These are phyloP conservation scores for Apiospora saccharicola DNA, from an alignment of 2,329 filamentous ascomycete genomes.

Conservation along the genomic window DNA sequence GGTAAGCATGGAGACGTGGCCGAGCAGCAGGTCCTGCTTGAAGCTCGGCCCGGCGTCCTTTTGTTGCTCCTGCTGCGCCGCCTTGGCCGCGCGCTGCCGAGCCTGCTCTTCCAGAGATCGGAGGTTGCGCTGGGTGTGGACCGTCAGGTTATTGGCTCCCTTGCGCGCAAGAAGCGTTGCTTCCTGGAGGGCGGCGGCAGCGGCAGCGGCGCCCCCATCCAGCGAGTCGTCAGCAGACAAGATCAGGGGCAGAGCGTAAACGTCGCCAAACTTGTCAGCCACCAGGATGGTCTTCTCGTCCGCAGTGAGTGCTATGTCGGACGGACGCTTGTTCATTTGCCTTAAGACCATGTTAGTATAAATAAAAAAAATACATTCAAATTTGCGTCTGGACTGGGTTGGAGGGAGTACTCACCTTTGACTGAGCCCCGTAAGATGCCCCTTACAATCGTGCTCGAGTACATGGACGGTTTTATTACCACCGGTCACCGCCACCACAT, in stretches of 20 bases:
- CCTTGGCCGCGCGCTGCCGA: conserved; percentile 48
- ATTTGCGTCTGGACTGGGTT: background rate
- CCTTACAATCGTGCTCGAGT: conserved; percentile 71
- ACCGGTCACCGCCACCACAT: conserved; percentile 82
- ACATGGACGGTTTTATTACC: conserved; percentile 93
- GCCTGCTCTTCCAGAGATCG: conserved; percentile 67
- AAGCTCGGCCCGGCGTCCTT: conserved; percentile 60
- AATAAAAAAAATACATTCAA: background rate
- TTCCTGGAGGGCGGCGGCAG: conserved; percentile 34
- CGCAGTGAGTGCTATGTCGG: conserved; percentile 73
- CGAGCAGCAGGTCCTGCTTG: conserved; percentile 80
- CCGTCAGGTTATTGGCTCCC: conserved; percentile 66
- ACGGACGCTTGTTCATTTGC: conserved; percentile 88
- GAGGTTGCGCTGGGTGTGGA: conserved; percentile 70
- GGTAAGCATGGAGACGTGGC: conserved; percentile 95
- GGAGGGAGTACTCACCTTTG: conserved; percentile 62
- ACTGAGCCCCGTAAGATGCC: conserved; percentile 71
- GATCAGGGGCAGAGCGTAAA: conserved; percentile 84
- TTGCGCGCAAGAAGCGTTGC: conserved; percentile 43
- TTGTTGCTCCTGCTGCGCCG: conserved; percentile 34
- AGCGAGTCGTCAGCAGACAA: conserved; percentile 29
- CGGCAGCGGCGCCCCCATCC: conserved; percentile 7
- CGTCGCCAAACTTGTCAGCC: conserved; percentile 96
- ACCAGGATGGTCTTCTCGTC: conserved; percentile 75
- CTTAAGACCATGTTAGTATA: conserved; percentile 57